Evolutionary conservation across 106 monocot species (phyloP).

Genomic region (Alisma plantagoaquatica): DNA sequence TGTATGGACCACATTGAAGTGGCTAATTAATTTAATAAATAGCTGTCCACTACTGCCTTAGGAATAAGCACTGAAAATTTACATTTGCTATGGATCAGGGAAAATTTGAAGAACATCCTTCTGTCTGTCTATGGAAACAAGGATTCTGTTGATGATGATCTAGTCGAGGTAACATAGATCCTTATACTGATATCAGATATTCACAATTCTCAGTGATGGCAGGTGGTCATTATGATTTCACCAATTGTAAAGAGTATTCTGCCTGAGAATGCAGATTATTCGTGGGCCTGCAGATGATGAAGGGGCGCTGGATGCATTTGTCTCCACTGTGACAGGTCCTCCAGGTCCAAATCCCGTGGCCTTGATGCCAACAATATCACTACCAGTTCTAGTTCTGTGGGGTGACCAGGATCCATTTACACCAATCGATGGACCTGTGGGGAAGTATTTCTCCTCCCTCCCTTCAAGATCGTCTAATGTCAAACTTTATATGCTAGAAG

Average conservation of each 20-base stretch:
- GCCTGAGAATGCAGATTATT: slow-evolving; percentile 49
- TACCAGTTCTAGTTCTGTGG: slow-evolving; percentile 80
- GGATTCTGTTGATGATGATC: slow-evolving; percentile 82
- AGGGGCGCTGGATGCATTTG: slow-evolving; percentile 92
- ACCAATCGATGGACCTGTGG: slow-evolving; percentile 86
- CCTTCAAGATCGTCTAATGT: slow-evolving; percentile 60
- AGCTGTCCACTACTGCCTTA: background rate
- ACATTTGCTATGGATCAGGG: slow-evolving; percentile 30
- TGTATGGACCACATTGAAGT: too few species aligned
- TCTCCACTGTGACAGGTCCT: slow-evolving; percentile 85
- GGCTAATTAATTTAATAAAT: too few species aligned
- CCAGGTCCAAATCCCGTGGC: slow-evolving; percentile 82
- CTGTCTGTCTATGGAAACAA: slow-evolving; percentile 90
- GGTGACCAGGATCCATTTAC: slow-evolving; percentile 88
- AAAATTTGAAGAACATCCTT: slow-evolving; percentile 78
- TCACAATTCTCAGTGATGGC: background rate
- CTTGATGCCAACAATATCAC: slow-evolving; percentile 57
- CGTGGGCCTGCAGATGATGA: slow-evolving; percentile 58
- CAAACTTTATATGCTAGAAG: slow-evolving; percentile 44
- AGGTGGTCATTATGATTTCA: too few species aligned
- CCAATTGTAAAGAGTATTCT: background rate
- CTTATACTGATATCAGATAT: background rate
- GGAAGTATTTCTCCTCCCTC: slow-evolving; percentile 80
- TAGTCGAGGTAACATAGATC: slow-evolving; percentile 55
- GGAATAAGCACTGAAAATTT: background rate